Conservation (phyloP, 1,284 basidiomycete genomes). For the Agaricales sp. region DNA sequence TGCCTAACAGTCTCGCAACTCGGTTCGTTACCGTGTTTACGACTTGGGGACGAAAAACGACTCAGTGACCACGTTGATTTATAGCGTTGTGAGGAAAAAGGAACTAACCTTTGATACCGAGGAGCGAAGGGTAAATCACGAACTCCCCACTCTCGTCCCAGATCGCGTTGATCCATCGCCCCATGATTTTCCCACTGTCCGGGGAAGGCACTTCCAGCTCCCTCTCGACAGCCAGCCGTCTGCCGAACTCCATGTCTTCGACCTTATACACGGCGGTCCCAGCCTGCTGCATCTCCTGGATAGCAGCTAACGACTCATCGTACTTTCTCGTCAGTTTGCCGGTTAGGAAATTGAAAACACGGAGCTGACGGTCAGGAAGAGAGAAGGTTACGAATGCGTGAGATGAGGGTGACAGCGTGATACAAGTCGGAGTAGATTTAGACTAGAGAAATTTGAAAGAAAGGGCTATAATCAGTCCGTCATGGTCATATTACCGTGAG, state of each 20-base stretch:
- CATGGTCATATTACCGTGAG: constrained; percentile 4
- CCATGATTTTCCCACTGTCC: constrained; percentile 41
- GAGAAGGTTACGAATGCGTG: constrained; percentile 89
- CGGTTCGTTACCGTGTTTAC: constrained; percentile 93
- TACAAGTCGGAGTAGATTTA: constrained; percentile 83
- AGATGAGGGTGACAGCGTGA: constrained; percentile 85
- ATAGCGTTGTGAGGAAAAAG: background rate
- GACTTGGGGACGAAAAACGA: constrained; percentile 35
- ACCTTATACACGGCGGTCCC: constrained; percentile 85
- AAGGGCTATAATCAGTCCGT: too few relatives aligned
- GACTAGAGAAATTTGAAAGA: constrained; percentile 37
- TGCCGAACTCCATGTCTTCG: constrained; percentile 99
- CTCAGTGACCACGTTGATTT: background rate
- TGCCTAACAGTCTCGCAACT: constrained; percentile 84
- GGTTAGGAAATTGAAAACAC: constrained; percentile 85
- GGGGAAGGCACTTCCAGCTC: constrained; percentile 78
- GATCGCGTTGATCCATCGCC: constrained; percentile 74
- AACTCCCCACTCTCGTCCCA: constrained; percentile 98
- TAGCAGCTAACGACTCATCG: constrained; percentile 87
- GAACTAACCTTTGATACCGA: constrained; percentile 86
- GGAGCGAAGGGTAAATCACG: constrained; percentile 84
- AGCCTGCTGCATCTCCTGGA: constrained; percentile 96
- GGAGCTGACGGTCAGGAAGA: constrained; percentile 85
- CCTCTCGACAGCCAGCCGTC: constrained; percentile 84
- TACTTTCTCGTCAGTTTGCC: constrained; percentile 91